phyloP scores from a whole-genome alignment of 129 eudicot species.

The Saposhnikovia divaricata region DNA sequence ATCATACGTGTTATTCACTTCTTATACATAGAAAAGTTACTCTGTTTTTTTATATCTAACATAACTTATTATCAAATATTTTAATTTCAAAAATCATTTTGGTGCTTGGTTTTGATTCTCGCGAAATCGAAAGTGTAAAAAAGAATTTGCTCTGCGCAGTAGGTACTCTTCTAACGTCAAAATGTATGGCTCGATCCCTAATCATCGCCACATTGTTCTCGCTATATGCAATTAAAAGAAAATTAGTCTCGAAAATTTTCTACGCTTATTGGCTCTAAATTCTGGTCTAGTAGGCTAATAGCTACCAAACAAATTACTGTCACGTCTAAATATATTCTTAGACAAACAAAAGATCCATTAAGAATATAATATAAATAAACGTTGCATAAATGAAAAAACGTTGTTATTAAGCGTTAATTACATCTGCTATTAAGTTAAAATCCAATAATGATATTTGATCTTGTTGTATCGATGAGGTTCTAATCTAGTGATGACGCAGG shows the following conservation, averaged over 20 bases:
- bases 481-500: too few species aligned
- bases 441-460: neutral
- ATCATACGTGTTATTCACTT: neutral
- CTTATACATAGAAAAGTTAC: too few species aligned
- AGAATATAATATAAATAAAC: slow-evolving; percentile 7
- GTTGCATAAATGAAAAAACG: neutral
- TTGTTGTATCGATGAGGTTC: neutral
- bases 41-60: too few species aligned
- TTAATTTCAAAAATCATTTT: too few species aligned
- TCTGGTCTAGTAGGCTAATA: neutral
- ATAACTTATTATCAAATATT: too few species aligned
- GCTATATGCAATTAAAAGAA: neutral
- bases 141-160: too few species aligned
- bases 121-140: too few species aligned
- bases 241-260: neutral
- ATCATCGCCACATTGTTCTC: neutral
- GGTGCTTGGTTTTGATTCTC: too few species aligned
- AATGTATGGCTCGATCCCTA: neutral
- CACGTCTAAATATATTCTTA: neutral
- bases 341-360: neutral
- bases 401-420: too few species aligned
- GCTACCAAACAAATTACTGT: neutral
- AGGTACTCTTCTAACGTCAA: neutral
- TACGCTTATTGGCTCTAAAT: neutral
- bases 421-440: too few species aligned